Base-by-base conservation (phyloP, 176 grass and related monocot genomes). In the Rhynchospora breviuscula region DNA sequence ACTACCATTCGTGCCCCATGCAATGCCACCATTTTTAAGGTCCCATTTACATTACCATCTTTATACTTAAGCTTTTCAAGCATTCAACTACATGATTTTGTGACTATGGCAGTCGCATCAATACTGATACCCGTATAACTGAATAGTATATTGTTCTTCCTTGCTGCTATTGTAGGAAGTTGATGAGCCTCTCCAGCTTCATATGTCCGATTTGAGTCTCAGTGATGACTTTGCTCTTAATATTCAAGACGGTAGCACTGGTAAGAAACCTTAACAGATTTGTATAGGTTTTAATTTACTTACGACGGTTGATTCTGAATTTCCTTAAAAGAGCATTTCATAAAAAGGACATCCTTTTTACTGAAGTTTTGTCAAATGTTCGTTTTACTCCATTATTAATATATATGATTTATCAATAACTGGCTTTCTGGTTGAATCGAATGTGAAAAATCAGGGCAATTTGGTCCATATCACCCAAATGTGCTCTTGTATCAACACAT, bases 171-270 rank as follows among this genome's bases (percentile, higher is more conserved):
- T 60, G 46, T 85, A 99, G 96, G 96, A 99, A 92, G 91, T 99
- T 19, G 93, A 99, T 81, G 90, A 92, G 35, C 93, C 91, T 9
- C 90, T 92, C 84, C 89, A 99, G 80, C 83, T 99, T 80, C 93
- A 99, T 87, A 95, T 95, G 92, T 95, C 95, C 63, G 96, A 92
- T 33, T 87, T 99, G 86, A 87, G 83, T 78, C 80, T 93, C 47
- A 95, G 67, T 33, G 92, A 95, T 52, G 89, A 91, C 21, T 90
- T 95, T 63, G 86, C 90, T 88, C 43, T 58, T 86, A 95, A 88
- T 84, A 91, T 91, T 82, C 93, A 86, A 86, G 89, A 82, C 59
- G 88, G 79, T 83, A 77, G 86, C 25, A 17, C 66, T 86, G 93
- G 96, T 95, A 86, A 90, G 85, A 35, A 14, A 54, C 23, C 52